Percentiles rank a stretch among this genome's conserved stretches.
Evolutionary conservation across 129 eudicot genomes (phyloP).

Genomic region (Helichrysum umbraculigerum): DNA sequence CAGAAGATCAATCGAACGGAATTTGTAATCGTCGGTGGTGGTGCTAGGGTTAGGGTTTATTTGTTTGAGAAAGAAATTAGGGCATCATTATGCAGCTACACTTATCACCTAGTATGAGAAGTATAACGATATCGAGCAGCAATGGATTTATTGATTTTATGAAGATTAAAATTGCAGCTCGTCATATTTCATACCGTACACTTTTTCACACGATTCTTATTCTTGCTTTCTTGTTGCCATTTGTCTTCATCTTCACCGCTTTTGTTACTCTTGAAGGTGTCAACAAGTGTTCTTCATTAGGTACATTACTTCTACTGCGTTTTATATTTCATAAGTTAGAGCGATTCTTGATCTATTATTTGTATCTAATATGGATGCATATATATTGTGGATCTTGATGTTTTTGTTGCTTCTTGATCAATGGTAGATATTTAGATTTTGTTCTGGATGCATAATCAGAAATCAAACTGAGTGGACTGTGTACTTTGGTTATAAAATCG

Average conservation of each 20-base stretch:
- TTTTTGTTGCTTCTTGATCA: slow-evolving; percentile 12
- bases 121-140: slow-evolving; percentile 91
- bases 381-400: slow-evolving; percentile 19
- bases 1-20: slow-evolving; percentile 23
- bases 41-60: slow-evolving; percentile 34
- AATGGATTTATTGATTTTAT: slow-evolving; percentile 72
- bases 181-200: slow-evolving; percentile 85
- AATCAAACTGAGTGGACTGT: neutral
- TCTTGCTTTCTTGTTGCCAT: slow-evolving; percentile 84
- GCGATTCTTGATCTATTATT: slow-evolving; percentile 16
- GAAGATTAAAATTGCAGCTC: slow-evolving; percentile 98
- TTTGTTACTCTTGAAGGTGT: slow-evolving; percentile 98
- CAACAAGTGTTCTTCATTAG: slow-evolving; percentile 92
- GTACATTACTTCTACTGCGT: slow-evolving; percentile 30
- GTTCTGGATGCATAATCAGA: neutral
- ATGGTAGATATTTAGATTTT: slow-evolving; percentile 17
- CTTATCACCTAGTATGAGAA: slow-evolving; percentile 99
- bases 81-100: slow-evolving; percentile 95
- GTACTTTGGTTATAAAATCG: neutral
- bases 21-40: slow-evolving; percentile 18
- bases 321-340: neutral
- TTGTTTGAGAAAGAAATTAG: slow-evolving; percentile 24
- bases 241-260: slow-evolving; percentile 92
- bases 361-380: slow-evolving; percentile 21
- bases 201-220: slow-evolving; percentile 82